Conservation (phyloP, 169 alveolate species). For the Pseudocohnilembus persalinus region DNA sequence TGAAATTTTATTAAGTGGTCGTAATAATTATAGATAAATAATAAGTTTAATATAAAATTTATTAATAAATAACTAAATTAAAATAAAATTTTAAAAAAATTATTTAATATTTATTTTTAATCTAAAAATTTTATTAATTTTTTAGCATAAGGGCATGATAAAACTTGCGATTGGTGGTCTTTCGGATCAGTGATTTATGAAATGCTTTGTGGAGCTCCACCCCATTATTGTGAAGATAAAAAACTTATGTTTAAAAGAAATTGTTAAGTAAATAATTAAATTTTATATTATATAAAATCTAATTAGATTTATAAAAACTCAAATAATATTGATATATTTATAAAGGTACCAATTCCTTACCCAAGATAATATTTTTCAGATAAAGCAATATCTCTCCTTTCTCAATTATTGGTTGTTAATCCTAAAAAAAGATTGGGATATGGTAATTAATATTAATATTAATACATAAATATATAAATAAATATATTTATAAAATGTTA, state of each 20-base stretch:
- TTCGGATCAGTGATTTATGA: slow-evolving; percentile 55
- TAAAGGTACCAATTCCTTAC: background rate
- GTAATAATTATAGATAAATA: slow-evolving; percentile 3
- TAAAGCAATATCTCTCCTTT: too few relatives aligned
- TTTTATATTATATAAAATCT: too few relatives aligned
- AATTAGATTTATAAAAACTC: background rate
- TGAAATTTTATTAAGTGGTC: slow-evolving; percentile 45
- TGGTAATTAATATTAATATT: too few relatives aligned
- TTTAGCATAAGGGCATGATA: slow-evolving; percentile 36
- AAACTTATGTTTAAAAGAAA: slow-evolving; percentile 5
- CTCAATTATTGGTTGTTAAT: background rate
- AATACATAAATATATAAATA: too few relatives aligned
- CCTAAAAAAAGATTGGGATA: background rate
- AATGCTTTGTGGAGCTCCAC: slow-evolving; percentile 56
- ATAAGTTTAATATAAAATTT: background rate
- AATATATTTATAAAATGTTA: too few relatives aligned
- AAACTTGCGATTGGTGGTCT: slow-evolving; percentile 54
- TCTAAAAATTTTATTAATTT: slow-evolving; percentile 45
- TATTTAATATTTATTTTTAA: slow-evolving; percentile 45
- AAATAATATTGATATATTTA: too few relatives aligned
- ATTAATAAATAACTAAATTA: background rate
- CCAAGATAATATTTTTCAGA: background rate
- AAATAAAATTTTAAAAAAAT: slow-evolving; percentile 8
- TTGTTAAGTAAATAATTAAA: background rate
- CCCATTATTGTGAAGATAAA: slow-evolving; percentile 25